Evolutionary conservation across 106 monocot species (phyloP).

Genomic region (Dactylorhiza incarnata): DNA sequence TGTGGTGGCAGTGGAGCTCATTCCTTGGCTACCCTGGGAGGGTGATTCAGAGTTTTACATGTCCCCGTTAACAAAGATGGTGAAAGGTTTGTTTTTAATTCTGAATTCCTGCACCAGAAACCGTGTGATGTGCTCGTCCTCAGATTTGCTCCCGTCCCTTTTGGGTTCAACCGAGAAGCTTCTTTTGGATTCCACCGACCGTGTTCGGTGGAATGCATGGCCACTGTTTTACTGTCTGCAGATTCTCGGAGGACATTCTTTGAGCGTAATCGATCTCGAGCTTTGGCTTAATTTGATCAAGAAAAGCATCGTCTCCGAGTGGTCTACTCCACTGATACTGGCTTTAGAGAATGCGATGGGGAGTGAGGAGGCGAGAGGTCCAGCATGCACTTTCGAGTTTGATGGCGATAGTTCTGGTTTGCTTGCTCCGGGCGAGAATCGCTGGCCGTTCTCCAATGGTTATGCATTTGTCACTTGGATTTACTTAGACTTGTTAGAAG

Average conservation of each 20-base stretch:
- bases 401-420: slow-evolving; percentile 96
- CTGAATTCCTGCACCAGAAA: slow-evolving; percentile 67
- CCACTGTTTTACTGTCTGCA: slow-evolving; percentile 65
- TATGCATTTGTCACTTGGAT: slow-evolving; percentile 94
- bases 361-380: slow-evolving; percentile 69
- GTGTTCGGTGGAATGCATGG: slow-evolving; percentile 41
- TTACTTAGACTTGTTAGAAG: slow-evolving; percentile 70
- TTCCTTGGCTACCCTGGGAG: slow-evolving; percentile 56
- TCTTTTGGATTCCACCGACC: slow-evolving; percentile 13
- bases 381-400: slow-evolving; percentile 72
- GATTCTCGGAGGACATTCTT: slow-evolving; percentile 68
- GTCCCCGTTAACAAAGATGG: slow-evolving; percentile 73
- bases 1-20: slow-evolving; percentile 47
- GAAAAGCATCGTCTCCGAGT: slow-evolving; percentile 41
- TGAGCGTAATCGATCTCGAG: slow-evolving; percentile 61
- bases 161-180: slow-evolving; percentile 50
- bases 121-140: slow-evolving; percentile 73
- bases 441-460: slow-evolving; percentile 93
- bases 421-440: slow-evolving; percentile 76
- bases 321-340: slow-evolving; percentile 53
- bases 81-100: slow-evolving; percentile 50
- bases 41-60: slow-evolving; percentile 43
- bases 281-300: slow-evolving; percentile 62
- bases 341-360: slow-evolving; percentile 78
- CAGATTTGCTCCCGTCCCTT: slow-evolving; percentile 53